Percentiles rank a stretch among this genome's conserved stretches.
phyloP scores from a whole-genome alignment of 139 green algal genomes.

The Chlamydomonas eustigma region DNA sequence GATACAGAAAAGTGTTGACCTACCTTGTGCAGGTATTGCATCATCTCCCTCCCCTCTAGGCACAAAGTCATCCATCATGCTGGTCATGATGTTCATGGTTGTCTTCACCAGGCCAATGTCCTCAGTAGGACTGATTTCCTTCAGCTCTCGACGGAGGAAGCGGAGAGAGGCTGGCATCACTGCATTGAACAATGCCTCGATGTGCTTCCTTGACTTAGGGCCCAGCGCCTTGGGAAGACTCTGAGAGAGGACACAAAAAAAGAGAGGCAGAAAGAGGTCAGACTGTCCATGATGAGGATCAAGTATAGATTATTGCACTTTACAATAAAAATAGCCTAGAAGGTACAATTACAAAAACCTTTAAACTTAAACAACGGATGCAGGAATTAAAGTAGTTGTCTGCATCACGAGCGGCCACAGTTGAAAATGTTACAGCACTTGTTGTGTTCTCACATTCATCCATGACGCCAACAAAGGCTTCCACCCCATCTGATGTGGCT shows the following conservation, averaged over 20 bases:
- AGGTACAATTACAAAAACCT: no score
- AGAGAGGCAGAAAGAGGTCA: not conserved
- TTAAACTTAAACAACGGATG: no score
- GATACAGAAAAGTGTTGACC: not conserved
- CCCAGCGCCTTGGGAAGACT: not conserved
- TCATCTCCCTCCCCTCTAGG: not conserved
- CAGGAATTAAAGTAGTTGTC: no score
- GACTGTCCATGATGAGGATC: no score
- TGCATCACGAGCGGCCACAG: no score
- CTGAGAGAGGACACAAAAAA: not conserved
- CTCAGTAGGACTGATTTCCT: slow-evolving; percentile 1
- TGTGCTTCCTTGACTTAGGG: slow-evolving; percentile 15
- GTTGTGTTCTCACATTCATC: slow-evolving; percentile 18
- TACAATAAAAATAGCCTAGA: no score
- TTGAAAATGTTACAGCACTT: no score
- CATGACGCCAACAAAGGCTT: slow-evolving; percentile 58
- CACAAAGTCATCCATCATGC: slow-evolving; percentile 27
- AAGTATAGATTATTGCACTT: no score
- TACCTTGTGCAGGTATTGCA: not conserved
- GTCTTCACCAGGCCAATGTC: not conserved
- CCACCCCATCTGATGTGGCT: slow-evolving; percentile 74
- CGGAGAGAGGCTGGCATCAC: slow-evolving; percentile 49
- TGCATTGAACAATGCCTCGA: slow-evolving; percentile 62
- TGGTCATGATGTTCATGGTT: slow-evolving; percentile 33
- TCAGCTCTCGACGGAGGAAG: not conserved